Base-by-base conservation (phyloP, 2,329 filamentous ascomycete genomes). In the Colletotrichum sp. region DNA sequence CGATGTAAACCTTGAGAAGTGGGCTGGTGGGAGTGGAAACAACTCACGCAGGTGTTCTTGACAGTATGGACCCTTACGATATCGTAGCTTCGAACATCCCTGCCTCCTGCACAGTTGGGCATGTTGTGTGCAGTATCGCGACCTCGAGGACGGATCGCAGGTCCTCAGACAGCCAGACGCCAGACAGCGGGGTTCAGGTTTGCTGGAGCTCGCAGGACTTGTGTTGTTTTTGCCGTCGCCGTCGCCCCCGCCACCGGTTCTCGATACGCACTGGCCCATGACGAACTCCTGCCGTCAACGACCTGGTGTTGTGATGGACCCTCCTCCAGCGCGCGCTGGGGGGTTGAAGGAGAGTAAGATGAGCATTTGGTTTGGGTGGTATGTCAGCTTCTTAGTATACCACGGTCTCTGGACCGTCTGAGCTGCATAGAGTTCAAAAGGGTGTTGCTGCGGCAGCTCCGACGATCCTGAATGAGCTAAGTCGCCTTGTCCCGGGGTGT, bases 231-330 rank as follows among this genome's bases (percentile, higher is more conserved):
- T 13, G 57, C 18, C 18, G 4, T 32, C 34, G 68, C 26, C 43
- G 68, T 34, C 48, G 48, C 24, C 36, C 32, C 52, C 67, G 39
- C 59, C 52, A 34, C 26, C 13, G 43, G 43, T 55, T 57, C 63
- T 73, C n/a, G 74, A 76, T 34, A 74, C 74, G 30, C 74, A 76
- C 70, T 76, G 74, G 21, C 74, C 74, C 74, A 76, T 76, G 73
- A 30, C 66, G 48, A 57, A 63, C 30, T 63, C 70, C 43, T 63
- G 39, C 70, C 59, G 30, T 64, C 71, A 52, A 28, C 74, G 70
- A 30, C 10, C 24, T 65, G 13, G 61, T 64, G 24, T 43, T 76
- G 32, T 55, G 30, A 24, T 73, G 43, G n/a, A 21, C 43, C 74
- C 74, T 68, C 74, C 70, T 57, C 74, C 74, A 76, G 74, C 70